Base-by-base conservation (phyloP, 371 early-diverging fungal genomes). In the Lichtheimia ramosa region DNA sequence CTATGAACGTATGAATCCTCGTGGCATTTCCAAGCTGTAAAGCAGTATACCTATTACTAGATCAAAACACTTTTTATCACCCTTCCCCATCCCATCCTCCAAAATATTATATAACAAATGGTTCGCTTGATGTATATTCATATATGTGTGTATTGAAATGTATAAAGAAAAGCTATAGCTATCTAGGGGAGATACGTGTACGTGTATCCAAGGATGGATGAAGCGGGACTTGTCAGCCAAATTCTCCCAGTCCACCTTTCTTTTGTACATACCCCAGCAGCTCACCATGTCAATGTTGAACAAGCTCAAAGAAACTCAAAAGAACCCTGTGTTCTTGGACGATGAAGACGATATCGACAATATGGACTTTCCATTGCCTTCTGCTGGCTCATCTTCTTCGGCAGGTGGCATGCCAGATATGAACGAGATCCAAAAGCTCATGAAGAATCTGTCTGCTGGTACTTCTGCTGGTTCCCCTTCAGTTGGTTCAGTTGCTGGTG, bases 331-430 rank as follows among this genome's bases (percentile, higher is more conserved):
- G 21, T 79, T 79, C 40, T n/a, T 75, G 53, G 79, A 78, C 48
- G 74, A 72, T 14, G 80, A 81, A 12, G 76, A 75, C 20, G 82
- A 81, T 21, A 68, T 88, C 61, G 88, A 88, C 61, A 84, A 86
- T 55, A 86, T 88, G 88, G 88, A 88, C 50, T 85, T 88, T 51
- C 83, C 82, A 42, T 68, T 85, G 60, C 88, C 88, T 5, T 56
- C 56, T 5, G 78, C 78, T 51, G 62, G 48, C 3, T 43, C 71
- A 10, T 56, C 64, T 41, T 48, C 61, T 5, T 46, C 42, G 39
- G 62, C 48, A 43, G 40, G 46, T 40, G 70, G 70, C n/a, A 65
- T 64, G 64, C 74, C 71, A 15, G 56, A 74, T 48, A 66, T 74
- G 66, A 65, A 59, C 15, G 56, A 65, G 43, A 24, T 73, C n/a